phyloP scores from a whole-genome alignment of 345 rosid genomes.

The Eutrema yunnanense region DNA sequence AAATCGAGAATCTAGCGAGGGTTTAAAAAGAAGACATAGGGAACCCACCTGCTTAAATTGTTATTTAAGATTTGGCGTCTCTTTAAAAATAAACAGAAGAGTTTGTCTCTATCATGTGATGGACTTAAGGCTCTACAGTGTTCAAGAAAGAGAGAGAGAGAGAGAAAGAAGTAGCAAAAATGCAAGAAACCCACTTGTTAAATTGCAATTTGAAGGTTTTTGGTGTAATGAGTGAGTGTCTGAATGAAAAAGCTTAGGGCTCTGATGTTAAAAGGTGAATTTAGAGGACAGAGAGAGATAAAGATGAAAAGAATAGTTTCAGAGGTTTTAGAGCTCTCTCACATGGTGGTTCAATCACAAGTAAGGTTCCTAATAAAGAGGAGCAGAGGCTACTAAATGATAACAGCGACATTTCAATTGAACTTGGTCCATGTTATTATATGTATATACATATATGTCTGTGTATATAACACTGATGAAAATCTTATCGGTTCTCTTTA shows the following conservation, averaged over 20 bases:
- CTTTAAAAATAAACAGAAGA: slow-evolving; percentile 9
- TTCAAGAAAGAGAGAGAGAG: neutral
- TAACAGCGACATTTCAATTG: slow-evolving; percentile 30
- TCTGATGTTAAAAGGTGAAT: slow-evolving; percentile 21
- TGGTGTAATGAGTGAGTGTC: slow-evolving; percentile 5
- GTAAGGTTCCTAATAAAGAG: slow-evolving; percentile 27
- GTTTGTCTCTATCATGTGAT: slow-evolving; percentile 24
- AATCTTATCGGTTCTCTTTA: slow-evolving; percentile 18
- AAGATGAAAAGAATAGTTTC: slow-evolving; percentile 18
- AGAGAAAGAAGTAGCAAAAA: neutral
- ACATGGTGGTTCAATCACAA: slow-evolving; percentile 23
- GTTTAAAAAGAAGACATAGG: slow-evolving; percentile 7
- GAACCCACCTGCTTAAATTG: slow-evolving; percentile 10
- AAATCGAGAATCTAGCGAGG: neutral
- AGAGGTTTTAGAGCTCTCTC: slow-evolving; percentile 23
- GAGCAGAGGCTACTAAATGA: slow-evolving; percentile 28
- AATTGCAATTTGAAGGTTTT: neutral
- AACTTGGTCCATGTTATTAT: slow-evolving; percentile 27
- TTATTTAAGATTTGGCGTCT: slow-evolving; percentile 14
- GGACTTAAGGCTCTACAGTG: neutral
- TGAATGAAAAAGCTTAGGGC: neutral
- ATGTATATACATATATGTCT: neutral
- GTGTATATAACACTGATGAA: neutral
- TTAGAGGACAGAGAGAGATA: slow-evolving; percentile 3
- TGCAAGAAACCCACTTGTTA: neutral